Base-by-base conservation (phyloP, 2,329 filamentous ascomycete genomes). In the Hirsutella rhossiliensis region DNA sequence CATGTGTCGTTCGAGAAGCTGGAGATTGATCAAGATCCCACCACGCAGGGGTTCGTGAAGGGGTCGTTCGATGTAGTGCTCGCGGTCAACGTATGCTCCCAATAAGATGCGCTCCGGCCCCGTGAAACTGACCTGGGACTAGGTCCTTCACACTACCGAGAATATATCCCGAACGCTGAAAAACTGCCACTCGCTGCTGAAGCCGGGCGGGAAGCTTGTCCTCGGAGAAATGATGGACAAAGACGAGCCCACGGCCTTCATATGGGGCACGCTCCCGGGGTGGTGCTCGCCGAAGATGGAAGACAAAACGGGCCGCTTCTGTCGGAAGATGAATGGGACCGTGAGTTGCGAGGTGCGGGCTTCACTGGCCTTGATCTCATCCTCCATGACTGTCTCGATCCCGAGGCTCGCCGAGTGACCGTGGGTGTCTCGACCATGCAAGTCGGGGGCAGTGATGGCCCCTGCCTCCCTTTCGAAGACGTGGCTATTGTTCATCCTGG, bases 251-350 rank as follows among this genome's bases (percentile, higher is more conserved):
- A 23, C 20, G 11, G 9, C n/a, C n/a, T 43, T 43, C 34, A 38
- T 43, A 15, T 38, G 38, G 13, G 41, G 41, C 3, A 30, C 31
- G 20, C 27, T 43, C 23, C 41, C 32, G 7, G 41, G 41, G 2
- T 43, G 41, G 41, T 43, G 41, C 32, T 32, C 15, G 20, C 41
- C 15, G 41, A 43, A 17, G 41, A 43, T 17, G 41, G 41, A 9
- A 43, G 41, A 15, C 13, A 30, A 5, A 7, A 37, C 17, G 41
- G 41, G 7, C 41, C 41, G 11, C 17, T 43, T 8, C 41, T 43
- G 7, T 13, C 17, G 13, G 18, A 28, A 28, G 13, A 32, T 8
- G 19, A 36, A 17, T 43, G 41, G 41, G 32, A 43, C 17, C n/a
- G 28, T 13, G 20, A 32, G 7, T 20, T 43, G 11, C 28, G 29